Base-by-base conservation (phyloP, 768 basidiomycete species). In the Russula olivacea region DNA sequence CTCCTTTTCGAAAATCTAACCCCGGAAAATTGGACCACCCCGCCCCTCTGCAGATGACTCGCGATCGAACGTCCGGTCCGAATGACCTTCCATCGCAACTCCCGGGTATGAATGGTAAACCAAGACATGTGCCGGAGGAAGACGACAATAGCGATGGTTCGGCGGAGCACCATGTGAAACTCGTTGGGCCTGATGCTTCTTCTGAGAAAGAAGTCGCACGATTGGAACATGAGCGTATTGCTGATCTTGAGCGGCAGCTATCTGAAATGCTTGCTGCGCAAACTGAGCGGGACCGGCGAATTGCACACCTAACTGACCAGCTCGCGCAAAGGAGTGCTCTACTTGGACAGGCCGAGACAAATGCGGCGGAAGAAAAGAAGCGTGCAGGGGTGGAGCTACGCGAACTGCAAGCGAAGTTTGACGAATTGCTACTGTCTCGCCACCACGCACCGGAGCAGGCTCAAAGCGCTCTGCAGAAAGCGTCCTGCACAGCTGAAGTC, bases 371-470 rank as follows among this genome's bases (percentile, higher is more conserved):
- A 36, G 34, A 1, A 36, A 12, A 8, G 34, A 36, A 36, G 34
- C 34, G 11, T 36, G 34, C 34, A 36, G 10, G 11, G 3, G 11
- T 36, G 34, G 34, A 36, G 34, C 34, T 12, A 36, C 34, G 11
- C 12, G 34, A 36, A 12, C 34, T 36, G 34, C 34, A 36, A 11
- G 34, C 11, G 11, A 36, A 36, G 34, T 11, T 92, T n/a, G 88
- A 89, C 15, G 89, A 93, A 54, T 78, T 94, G 41, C 74, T 77
- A 6, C 76, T 79, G 6, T 83, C 87, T 9, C 83, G 86, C 25
- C 92, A 95, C 54, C 87, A 92, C 70, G 86, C 93, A 1, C 78
- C 98, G 55, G 93, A 95, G 30, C 28, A 28, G 28, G 28, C 28
- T 28, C 28, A 28, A 28, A 28, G 28, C 28, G 28, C 4, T 28